Base-by-base conservation (phyloP, 805 yeast species). In the Hanseniaspora jakobsenii region DNA sequence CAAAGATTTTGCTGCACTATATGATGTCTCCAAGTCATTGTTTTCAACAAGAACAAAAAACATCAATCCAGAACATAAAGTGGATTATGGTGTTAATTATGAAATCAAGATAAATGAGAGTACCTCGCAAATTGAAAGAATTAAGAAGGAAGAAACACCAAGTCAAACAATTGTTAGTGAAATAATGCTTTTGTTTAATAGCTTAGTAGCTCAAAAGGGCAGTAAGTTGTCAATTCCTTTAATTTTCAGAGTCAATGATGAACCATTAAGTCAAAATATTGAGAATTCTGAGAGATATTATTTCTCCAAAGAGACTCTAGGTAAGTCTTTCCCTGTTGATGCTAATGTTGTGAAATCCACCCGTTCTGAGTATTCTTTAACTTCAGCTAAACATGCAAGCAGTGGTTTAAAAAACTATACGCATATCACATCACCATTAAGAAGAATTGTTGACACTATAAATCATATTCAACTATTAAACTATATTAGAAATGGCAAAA, bases 381-480 rank as follows among this genome's bases (percentile, higher is more conserved):
- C 47, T 1, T 72, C 81, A 0, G 50, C 52, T 0, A 55, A 53
- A 1, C 95, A 86, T 60, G 64, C 67, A 18, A 73, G 81, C 50
- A 60, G 85, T 22, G 93, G 87, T 3, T 60, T 82, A 7, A 58
- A 61, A 0, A 57, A 63, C 5, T 85, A 87, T 54, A 67, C 80
- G 4, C 81, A 84, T 16, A 78, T 82, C 7, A 87, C 97, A 0
- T 86, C 96, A 0, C 97, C 98, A 2, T 65, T 91, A 50, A 69
- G 97, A 57, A 66, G 97, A 51, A 81, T 73, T 51, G 77, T 81
- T 6, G 97, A 89, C 58, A 60, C 86, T 49, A 58, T 86, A 7
- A 78, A 79, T 54, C 96, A 87, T 54, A 73, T 87, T 74, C 89
- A 81, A 53, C 50, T 83, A 1, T 78, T 75, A 45, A 56, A 73